Evolutionary conservation across 2,329 filamentous ascomycete species (phyloP).

Genomic region (Corynespora cassiicola): DNA sequence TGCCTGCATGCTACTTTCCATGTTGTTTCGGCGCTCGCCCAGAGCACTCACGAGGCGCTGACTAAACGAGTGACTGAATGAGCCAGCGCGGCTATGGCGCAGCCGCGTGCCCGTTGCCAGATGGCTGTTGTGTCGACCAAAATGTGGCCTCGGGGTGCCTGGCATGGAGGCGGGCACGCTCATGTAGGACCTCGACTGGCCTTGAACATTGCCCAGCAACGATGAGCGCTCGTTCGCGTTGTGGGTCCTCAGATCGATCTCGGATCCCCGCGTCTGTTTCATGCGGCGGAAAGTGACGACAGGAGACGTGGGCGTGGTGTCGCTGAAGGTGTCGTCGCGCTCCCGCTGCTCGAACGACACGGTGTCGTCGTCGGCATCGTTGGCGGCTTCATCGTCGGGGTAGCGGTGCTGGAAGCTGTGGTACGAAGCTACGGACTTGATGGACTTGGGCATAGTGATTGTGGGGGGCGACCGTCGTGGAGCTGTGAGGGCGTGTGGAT

Average conservation of each 20-base stretch:
- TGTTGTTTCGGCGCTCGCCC: slow-evolving; percentile 57
- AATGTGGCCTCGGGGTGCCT: slow-evolving; percentile 50
- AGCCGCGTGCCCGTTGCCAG: slow-evolving; percentile 36
- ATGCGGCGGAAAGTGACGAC: slow-evolving; percentile 35
- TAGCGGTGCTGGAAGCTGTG: slow-evolving; percentile 32
- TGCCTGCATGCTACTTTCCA: slow-evolving; percentile 63
- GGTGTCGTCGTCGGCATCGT: slow-evolving; percentile 36
- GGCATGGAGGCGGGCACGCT: slow-evolving; percentile 48
- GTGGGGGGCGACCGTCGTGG: slow-evolving; percentile 8
- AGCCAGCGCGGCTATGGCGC: slow-evolving; percentile 39
- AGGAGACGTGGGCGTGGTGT: slow-evolving; percentile 42
- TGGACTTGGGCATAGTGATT: slow-evolving; percentile 42
- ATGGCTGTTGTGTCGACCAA: slow-evolving; percentile 45
- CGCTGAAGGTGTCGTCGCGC: slow-evolving; percentile 38
- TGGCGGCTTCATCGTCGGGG: slow-evolving; percentile 40
- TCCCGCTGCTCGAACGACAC: slow-evolving; percentile 32
- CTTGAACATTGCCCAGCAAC: slow-evolving; percentile 50
- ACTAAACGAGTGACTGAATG: slow-evolving; percentile 44
- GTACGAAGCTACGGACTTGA: slow-evolving; percentile 43
- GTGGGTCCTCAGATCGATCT: slow-evolving; percentile 39
- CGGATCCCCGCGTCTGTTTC: slow-evolving; percentile 40
- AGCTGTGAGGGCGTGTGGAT: slow-evolving; percentile 6
- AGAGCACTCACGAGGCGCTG: slow-evolving; percentile 67
- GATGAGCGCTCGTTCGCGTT: slow-evolving; percentile 55
- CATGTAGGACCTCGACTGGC: slow-evolving; percentile 47